Conservation (phyloP, 306 rosid species). For the Prunus mume region DNA sequence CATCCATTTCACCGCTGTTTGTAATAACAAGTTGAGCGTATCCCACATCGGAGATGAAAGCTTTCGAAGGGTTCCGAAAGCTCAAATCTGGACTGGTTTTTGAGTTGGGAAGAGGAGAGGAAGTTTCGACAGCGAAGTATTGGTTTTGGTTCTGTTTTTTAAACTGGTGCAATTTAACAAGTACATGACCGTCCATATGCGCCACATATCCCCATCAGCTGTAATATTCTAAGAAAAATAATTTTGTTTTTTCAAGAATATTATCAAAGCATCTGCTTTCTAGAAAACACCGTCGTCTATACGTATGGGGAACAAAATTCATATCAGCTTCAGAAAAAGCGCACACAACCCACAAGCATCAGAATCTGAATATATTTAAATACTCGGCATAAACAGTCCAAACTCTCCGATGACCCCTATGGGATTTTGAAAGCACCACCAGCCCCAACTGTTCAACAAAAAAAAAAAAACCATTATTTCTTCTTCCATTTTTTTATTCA, state of each 20-base stretch:
- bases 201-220: neutral
- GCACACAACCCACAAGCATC: neutral
- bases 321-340: neutral
- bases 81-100: neutral
- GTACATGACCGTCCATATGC: neutral
- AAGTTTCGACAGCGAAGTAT: neutral
- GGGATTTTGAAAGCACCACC: neutral
- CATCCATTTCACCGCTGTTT: no score
- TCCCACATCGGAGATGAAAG: no score
- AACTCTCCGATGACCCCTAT: constrained; percentile 21
- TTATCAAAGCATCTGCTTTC: constrained; percentile 3
- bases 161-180: neutral
- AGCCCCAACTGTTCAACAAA: neutral
- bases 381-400: neutral
- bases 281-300: constrained; percentile 9
- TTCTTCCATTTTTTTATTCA: neutral
- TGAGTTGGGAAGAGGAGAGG: neutral
- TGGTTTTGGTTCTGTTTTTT: no score
- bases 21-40: no score
- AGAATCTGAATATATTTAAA: constrained; percentile 3
- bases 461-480: neutral
- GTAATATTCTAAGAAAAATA: no score
- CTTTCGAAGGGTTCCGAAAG: neutral
- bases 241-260: neutral
- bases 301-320: constrained; percentile 17